These are phyloP conservation scores for Penicillium daleae DNA, from an alignment of 495 filamentous ascomycete genomes.

Conservation along the genomic window DNA sequence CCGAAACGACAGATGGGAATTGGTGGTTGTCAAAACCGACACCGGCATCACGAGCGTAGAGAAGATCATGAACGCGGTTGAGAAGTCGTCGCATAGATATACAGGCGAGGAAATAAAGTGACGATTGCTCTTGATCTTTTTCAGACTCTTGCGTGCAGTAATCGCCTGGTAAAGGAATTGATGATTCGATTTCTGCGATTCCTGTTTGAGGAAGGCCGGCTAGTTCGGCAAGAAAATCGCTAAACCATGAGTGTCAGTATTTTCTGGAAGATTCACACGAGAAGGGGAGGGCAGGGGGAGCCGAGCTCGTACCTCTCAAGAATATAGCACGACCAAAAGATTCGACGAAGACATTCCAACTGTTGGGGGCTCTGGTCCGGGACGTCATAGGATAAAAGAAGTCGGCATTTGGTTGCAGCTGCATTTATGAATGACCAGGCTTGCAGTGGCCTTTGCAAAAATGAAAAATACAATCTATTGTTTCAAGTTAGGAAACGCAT, in stretches of 20 bases:
- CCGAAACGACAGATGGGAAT: conserved; percentile 45
- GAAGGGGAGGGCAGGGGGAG: background rate
- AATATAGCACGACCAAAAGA: conserved; percentile 55
- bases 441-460: conserved; percentile 23
- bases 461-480: conserved; percentile 20
- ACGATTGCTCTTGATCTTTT: conserved; percentile 28
- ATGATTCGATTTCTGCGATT: conserved; percentile 49
- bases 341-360: conserved; percentile 46
- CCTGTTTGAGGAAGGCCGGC: conserved; percentile 47
- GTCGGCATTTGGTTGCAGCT: conserved; percentile 22
- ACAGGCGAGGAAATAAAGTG: conserved; percentile 40
- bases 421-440: conserved; percentile 25
- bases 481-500: background rate
- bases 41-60: conserved; percentile 32
- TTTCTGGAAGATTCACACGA: background rate
- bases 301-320: conserved; percentile 39
- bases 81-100: conserved; percentile 45
- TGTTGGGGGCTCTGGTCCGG: conserved; percentile 25
- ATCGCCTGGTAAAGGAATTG: conserved; percentile 41
- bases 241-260: background rate
- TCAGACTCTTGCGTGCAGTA: conserved; percentile 26
- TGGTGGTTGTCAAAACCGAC: conserved; percentile 37
- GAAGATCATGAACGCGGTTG: conserved; percentile 36
- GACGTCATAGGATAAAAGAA: conserved; percentile 19
- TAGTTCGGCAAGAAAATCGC: conserved; percentile 38